Evolutionary conservation across 2,329 filamentous ascomycete species (phyloP).

Genomic region (Bipolaris bicolor): DNA sequence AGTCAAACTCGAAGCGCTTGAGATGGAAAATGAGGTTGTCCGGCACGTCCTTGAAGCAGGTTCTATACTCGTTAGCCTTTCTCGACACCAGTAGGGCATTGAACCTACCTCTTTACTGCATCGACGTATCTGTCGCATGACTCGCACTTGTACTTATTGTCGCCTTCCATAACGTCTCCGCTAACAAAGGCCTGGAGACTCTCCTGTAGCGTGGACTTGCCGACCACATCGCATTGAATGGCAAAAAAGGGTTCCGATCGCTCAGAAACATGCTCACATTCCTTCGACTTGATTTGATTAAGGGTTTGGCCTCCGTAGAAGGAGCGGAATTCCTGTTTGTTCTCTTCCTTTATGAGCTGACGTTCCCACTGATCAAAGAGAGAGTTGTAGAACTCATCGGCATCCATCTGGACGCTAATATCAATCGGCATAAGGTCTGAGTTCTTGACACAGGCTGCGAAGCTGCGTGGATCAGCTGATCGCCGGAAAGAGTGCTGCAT

Average conservation of each 20-base stretch:
- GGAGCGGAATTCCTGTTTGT: conserved; percentile 74
- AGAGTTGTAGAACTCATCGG: conserved; percentile 95
- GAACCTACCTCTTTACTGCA: conserved; percentile 78
- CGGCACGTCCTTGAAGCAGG: conserved; percentile 89
- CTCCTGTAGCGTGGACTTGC: conserved; percentile 80
- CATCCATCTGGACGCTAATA: conserved; percentile 92
- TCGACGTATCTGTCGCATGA: conserved; percentile 83
- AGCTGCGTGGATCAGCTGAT: conserved; percentile 72
- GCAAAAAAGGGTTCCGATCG: conserved; percentile 89
- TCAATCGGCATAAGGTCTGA: conserved; percentile 86
- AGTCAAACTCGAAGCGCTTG: conserved; percentile 84
- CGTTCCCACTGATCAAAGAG: conserved; percentile 90
- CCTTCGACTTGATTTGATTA: conserved; percentile 93
- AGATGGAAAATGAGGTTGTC: conserved; percentile 95
- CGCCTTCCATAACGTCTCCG: conserved; percentile 95
- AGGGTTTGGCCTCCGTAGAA: conserved; percentile 93
- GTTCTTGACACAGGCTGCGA: conserved; percentile 78
- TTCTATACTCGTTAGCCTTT: conserved; percentile 56
- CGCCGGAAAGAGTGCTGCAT: conserved; percentile 84
- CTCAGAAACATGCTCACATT: conserved; percentile 93
- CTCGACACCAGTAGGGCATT: not conserved
- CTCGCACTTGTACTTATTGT: conserved; percentile 98
- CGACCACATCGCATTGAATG: conserved; percentile 95
- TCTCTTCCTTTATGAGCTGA: conserved; percentile 71
- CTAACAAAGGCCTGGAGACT: conserved; percentile 95